Percentiles rank a stretch among this genome's conserved stretches.
Evolutionary conservation across 2,329 filamentous ascomycete species (phyloP).

Genomic region (Aphanoascus verrucosus): DNA sequence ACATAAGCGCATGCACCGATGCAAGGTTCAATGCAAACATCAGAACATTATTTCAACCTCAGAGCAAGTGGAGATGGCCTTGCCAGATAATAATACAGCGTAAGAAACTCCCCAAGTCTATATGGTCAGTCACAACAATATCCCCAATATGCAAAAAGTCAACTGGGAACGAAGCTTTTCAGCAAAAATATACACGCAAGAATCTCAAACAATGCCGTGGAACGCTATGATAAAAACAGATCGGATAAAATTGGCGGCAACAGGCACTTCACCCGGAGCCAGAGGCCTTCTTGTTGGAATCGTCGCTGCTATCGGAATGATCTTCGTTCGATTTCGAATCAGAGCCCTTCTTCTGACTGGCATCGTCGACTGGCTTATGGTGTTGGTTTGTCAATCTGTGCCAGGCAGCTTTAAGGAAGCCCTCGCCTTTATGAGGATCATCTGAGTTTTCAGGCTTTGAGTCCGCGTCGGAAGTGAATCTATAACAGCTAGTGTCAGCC

Average conservation of each 20-base stretch:
- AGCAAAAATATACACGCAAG: constrained; percentile 7
- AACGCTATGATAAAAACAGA: constrained; percentile 9
- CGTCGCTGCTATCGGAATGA: constrained; percentile 19
- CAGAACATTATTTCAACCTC: constrained; percentile 12
- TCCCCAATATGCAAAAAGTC: constrained; percentile 4
- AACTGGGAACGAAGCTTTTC: constrained; percentile 1
- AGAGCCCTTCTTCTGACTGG: constrained; percentile 24
- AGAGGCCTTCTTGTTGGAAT: constrained; percentile 34
- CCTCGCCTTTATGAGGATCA: constrained; percentile 63
- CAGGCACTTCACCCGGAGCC: constrained; percentile 25
- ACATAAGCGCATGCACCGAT: constrained; percentile 8
- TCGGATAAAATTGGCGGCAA: neutral
- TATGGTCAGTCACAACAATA: neutral
- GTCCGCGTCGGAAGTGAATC: constrained; percentile 14
- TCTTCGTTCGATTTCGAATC: constrained; percentile 21
- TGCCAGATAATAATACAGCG: constrained; percentile 9
- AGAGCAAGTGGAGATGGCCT: constrained; percentile 10
- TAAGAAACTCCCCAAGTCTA: constrained; percentile 3
- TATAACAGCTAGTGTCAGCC: constrained; percentile 17
- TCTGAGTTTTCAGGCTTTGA: constrained; percentile 13
- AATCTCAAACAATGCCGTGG: constrained; percentile 3
- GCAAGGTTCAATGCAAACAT: constrained; percentile 9
- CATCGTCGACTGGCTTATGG: constrained; percentile 9
- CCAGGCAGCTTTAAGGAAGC: constrained; percentile 89
- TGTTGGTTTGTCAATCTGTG: constrained; percentile 74